These are phyloP conservation scores for Fonsecaea nubica DNA, from an alignment of 2,329 filamentous ascomycete species.

Conservation along the genomic window DNA sequence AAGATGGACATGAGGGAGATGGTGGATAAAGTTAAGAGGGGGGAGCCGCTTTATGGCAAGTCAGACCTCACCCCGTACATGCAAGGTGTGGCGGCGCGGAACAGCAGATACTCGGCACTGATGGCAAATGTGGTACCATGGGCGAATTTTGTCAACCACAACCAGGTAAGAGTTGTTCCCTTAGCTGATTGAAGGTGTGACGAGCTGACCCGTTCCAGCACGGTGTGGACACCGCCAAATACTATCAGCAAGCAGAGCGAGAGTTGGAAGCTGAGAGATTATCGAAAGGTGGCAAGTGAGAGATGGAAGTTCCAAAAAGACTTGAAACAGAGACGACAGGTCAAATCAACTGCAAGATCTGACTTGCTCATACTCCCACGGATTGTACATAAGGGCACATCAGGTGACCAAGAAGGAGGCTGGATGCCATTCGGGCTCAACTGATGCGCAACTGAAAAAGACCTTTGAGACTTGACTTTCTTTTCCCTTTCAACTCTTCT, in stretches of 20 bases:
- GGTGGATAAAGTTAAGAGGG: conserved; percentile 93
- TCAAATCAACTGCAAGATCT: background rate
- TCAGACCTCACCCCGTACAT: conserved; percentile 81
- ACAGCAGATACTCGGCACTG: conserved; percentile 87
- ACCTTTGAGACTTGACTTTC: background rate
- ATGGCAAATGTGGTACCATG: conserved; percentile 87
- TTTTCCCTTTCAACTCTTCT: background rate
- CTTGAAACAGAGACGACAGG: background rate
- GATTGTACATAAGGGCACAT: conserved; percentile 28
- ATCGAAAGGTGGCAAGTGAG: conserved; percentile 26
- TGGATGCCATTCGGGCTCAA: background rate
- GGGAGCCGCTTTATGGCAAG: conserved; percentile 85
- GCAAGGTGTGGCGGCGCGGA: conserved; percentile 89
- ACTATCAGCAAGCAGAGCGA: conserved; percentile 92
- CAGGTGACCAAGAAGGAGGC: background rate
- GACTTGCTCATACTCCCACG: background rate
- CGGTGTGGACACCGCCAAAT: conserved; percentile 97
- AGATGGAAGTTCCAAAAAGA: background rate
- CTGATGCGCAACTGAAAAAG: background rate
- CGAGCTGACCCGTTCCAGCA: conserved; percentile 62
- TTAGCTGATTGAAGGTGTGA: background rate
- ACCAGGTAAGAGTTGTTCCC: conserved; percentile 57
- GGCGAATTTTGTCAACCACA: conserved; percentile 99
- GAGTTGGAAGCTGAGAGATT: conserved; percentile 80
- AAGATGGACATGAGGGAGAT: conserved; percentile 98